Base-by-base conservation (phyloP, 2,329 filamentous ascomycete genomes). In the Phialophora verrucosa region DNA sequence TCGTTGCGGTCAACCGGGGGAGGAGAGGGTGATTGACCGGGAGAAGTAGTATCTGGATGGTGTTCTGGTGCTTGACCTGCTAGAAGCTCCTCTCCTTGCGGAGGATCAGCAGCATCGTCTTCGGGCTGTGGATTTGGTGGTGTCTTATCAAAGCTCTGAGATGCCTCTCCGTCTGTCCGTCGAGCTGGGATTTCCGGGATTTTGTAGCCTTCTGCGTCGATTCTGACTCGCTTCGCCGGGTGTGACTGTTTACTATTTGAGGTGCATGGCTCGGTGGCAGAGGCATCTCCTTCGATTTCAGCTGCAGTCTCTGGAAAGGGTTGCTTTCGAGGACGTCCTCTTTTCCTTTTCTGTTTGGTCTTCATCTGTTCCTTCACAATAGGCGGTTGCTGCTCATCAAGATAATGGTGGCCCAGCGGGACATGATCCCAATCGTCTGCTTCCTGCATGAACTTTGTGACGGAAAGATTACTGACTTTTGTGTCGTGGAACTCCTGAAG, bases 401-500 rank as follows among this genome's bases (percentile, higher is more conserved):
- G 49, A 10, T 35, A 32, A 53, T 61, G 59, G 35, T n/a, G 2
- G 5, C 69, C 91, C 5, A 35, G 25, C 17, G 25, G 25, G 8
- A 31, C 25, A 12, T 23, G 17, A 2, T 55, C 53, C 25, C 25
- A 31, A 32, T 10, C n/a, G 10, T 35, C 65, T 62, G 80, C 78
- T 29, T 81, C 79, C 2, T 79, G 78, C 49, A 80, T 83, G 74
- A 97, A 97, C 73, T 97, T 90, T 68, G 93, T 90, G 23, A 99
- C 91, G 0, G 92, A 95, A 78, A 98, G 85, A 59, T 88, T 87
- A 70, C 92, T 92, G 67, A 90, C 93, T 69, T 92, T 90, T 0
- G 94, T 97, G 35, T 89, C 86, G 70, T 91, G 92, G 79, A 98
- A 99, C 75, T 99, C 95, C 71, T 93, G 89, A 10, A 99, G 82